These are phyloP conservation scores for Coemansia sp. DNA, from an alignment of 192 early-diverging fungal genomes.

Conservation along the genomic window DNA sequence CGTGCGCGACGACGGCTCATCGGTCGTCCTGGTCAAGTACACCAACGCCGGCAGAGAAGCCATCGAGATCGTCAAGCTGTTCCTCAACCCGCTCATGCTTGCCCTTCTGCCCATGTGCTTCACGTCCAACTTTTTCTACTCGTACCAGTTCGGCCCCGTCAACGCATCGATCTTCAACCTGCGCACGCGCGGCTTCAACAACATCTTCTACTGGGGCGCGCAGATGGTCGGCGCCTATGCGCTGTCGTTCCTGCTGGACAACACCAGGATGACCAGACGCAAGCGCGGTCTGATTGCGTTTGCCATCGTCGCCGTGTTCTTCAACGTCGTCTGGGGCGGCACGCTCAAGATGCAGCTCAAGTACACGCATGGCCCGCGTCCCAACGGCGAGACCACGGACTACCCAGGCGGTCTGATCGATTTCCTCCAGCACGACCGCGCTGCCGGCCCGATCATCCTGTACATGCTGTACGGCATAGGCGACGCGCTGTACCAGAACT, in stretches of 20 bases:
- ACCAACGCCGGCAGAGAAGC: constrained; percentile 62
- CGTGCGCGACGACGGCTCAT: constrained; percentile 65
- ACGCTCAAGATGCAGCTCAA: constrained; percentile 61
- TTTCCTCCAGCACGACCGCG: constrained; percentile 49
- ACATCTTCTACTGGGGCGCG: constrained; percentile 76
- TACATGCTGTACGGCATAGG: constrained; percentile 74
- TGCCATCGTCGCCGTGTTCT: constrained; percentile 44
- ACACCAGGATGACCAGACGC: constrained; percentile 52
- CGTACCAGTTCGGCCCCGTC: constrained; percentile 73
- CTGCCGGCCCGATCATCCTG: constrained; percentile 61
- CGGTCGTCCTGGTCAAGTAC: constrained; percentile 65
- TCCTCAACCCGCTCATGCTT: constrained; percentile 64
- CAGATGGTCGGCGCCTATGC: constrained; percentile 72
- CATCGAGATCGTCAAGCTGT: constrained; percentile 55
- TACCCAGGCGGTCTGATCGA: constrained; percentile 47
- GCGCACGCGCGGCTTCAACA: constrained; percentile 76
- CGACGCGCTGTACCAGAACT: constrained; percentile 83
- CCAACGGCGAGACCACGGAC: constrained; percentile 10
- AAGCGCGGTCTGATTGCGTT: constrained; percentile 64
- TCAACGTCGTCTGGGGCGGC: constrained; percentile 66
- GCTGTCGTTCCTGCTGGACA: constrained; percentile 70
- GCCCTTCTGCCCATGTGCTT: constrained; percentile 70
- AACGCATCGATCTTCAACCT: constrained; percentile 70
- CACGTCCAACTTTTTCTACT: constrained; percentile 85
- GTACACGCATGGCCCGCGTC: constrained; percentile 32